Base-by-base conservation (phyloP, 2,329 filamentous ascomycete species). In the Scleromitrula shiraiana region DNA sequence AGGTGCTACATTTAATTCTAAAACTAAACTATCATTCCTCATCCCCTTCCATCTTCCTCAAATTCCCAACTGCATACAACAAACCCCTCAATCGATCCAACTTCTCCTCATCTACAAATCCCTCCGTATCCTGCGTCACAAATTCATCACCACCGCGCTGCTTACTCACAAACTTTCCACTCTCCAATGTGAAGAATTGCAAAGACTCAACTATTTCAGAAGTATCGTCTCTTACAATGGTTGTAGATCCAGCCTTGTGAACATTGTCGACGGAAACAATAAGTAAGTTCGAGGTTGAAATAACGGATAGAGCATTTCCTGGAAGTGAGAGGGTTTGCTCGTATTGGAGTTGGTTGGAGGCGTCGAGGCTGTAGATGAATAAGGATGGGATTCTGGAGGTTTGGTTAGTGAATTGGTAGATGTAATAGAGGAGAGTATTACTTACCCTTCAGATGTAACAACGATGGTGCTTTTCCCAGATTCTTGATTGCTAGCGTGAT, bases 311-410 rank as follows among this genome's bases (percentile, higher is more conserved):
- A 1, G 81, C 76, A 57, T 86, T 88, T 7, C 83, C 83, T 2
- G 73, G 69, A 4, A 88, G 64, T 32, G 70, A 64, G 45, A 88
- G 59, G 42, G 73, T 74, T 38, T 72, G 66, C 7, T 65, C 63
- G 52, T 75, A 68, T 7, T 68, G 64, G 33, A 88, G 68, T 12
- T 62, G 65, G 51, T 74, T 74, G 41, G 75, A 63, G 1, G 62
- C 52, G n/a, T 64, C 63, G 5, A 85, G 69, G n/a, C 67, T 66
- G 68, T 83, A 85, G 47, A 76, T 68, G 64, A 91, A 81, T 7
- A 94, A 67, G 33, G 75, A 85, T 50, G 80, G 76, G 46, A 76
- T 62, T 29, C 74, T 80, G 53, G 6, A 46, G 62, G 53, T 51
- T 51, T 7, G 19, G 17, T 24, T 35, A 44, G 23, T 22, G 8